A percentile compares a stretch with the other conserved stretches of the same genome.
phyloP scores from a whole-genome alignment of 202 grass and related monocot genomes.

The Elaeis oleifera region DNA sequence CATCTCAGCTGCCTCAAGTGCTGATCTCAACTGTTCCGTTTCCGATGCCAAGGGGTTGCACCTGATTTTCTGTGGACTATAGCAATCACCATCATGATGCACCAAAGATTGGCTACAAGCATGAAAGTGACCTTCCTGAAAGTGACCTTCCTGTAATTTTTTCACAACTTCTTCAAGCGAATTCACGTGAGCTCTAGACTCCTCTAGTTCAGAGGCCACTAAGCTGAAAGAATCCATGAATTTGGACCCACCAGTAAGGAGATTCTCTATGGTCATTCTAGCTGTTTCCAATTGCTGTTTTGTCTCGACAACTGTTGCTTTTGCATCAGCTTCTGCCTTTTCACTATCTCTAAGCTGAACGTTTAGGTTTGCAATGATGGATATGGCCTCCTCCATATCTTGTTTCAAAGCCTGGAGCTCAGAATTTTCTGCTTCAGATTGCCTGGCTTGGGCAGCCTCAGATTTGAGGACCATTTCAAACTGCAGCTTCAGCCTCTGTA shows the following conservation, averaged over 20 bases:
- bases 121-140: not conserved
- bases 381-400: constrained; percentile 42
- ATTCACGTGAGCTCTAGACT: constrained; percentile 49
- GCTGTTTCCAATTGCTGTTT: constrained; percentile 71
- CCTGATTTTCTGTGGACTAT: not conserved
- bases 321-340: constrained; percentile 49
- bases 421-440: not conserved
- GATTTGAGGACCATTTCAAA: constrained; percentile 31
- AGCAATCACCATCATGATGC: too few relatives aligned
- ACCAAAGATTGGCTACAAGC: not conserved
- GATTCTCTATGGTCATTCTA: constrained; percentile 61
- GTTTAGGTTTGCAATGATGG: constrained; percentile 54
- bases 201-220: constrained; percentile 91
- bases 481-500: constrained; percentile 58
- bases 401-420: constrained; percentile 30
- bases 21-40: constrained; percentile 31
- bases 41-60: constrained; percentile 16
- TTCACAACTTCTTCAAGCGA: too few relatives aligned
- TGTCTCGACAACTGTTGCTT: constrained; percentile 44
- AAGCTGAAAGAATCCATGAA: constrained; percentile 93
- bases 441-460: constrained; percentile 9
- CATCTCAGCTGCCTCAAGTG: constrained; percentile 38
- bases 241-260: constrained; percentile 84
- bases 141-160: not conserved
- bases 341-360: constrained; percentile 50